Evolutionary conservation across 2,329 filamentous ascomycete species (phyloP), one percentile per base, ranked within the genome.

Genomic region (Aspergillus novofumigatus): DNA sequence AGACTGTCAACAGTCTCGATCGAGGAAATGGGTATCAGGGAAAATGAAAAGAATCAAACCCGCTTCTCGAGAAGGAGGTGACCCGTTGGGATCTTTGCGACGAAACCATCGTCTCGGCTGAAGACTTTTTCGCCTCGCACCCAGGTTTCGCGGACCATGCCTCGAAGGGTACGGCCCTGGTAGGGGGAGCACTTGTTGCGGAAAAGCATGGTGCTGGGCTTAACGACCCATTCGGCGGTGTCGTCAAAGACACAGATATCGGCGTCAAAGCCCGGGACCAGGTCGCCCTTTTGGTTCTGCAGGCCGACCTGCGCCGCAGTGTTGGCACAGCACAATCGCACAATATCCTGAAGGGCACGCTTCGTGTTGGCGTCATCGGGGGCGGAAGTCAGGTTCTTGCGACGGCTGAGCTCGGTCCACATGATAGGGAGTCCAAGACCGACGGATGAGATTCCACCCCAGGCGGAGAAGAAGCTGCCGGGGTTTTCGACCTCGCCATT

Each of bases 231-330:
- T 64, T 83, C 82, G 23, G 85, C 86, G n/a, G 81, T 77, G 61
- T 96, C 91, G 70, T 97, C 93, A 71, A 97, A 97, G 17, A 97
- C 87, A 65, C 91, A 94, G 47, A 97, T 82, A 70, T 97, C 93
- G 0, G 88, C 93, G 74, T 97, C 93, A 75, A 91, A 88, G 0
- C 93, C 93, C 0, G 86, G 88, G 57, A 81, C 83, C 44, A 97
- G 76, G 53, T 87, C 87, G n/a, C 92, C 92, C 78, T 97, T 97
- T 63, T 81, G 82, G 64, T 90, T 84, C 57, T 89, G 81, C 3
- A 97, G 80, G 0, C 94, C 94, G 11, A 97, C 91, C 72, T 99
- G 94, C 68, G 82, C 81, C 0, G 94, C 91, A 0, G 94, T 97
- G 65, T 93, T 93, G 67, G 86, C 83, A 65, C 89, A 89, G 79